These are phyloP conservation scores for Fusarium penzigii DNA, from an alignment of 2,329 filamentous ascomycete species.

Conservation along the genomic window DNA sequence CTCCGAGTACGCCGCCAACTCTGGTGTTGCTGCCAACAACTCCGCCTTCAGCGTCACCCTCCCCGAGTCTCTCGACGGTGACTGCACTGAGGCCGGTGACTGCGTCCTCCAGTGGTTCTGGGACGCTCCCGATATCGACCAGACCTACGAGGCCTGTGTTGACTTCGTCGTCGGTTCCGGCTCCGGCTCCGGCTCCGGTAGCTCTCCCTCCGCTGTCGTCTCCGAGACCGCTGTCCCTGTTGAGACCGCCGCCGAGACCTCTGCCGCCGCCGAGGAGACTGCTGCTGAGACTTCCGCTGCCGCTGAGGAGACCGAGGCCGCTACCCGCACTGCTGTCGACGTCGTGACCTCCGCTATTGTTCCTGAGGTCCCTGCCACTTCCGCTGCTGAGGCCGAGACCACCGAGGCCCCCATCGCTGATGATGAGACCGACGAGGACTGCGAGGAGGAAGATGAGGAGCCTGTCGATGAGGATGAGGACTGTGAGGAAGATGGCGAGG, in stretches of 20 bases:
- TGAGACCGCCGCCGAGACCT: neutral
- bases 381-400: constrained; percentile 11
- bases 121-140: constrained; percentile 54
- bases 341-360: no score
- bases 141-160: constrained; percentile 65
- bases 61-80: constrained; percentile 43
- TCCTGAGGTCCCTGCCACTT: no score
- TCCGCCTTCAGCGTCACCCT: constrained; percentile 56
- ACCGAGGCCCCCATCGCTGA: constrained; percentile 10
- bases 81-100: constrained; percentile 51
- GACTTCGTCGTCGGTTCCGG: constrained; percentile 47
- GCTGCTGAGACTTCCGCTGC: constrained; percentile 1
- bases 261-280: neutral
- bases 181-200: constrained; percentile 6
- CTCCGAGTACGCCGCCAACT: constrained; percentile 53
- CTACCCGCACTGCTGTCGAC: constrained; percentile 6
- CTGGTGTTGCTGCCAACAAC: constrained; percentile 43
- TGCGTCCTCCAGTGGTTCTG: constrained; percentile 64
- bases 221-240: constrained; percentile 6
- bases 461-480: constrained; percentile 9
- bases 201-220: neutral
- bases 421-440: constrained; percentile 12
- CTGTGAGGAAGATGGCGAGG: constrained; percentile 11
- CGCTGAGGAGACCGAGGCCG: constrained; percentile 6
- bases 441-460: constrained; percentile 7